These are phyloP conservation scores for Pythium phragmitis DNA, from an alignment of 352 stramenopile genomes.

Conservation along the genomic window DNA sequence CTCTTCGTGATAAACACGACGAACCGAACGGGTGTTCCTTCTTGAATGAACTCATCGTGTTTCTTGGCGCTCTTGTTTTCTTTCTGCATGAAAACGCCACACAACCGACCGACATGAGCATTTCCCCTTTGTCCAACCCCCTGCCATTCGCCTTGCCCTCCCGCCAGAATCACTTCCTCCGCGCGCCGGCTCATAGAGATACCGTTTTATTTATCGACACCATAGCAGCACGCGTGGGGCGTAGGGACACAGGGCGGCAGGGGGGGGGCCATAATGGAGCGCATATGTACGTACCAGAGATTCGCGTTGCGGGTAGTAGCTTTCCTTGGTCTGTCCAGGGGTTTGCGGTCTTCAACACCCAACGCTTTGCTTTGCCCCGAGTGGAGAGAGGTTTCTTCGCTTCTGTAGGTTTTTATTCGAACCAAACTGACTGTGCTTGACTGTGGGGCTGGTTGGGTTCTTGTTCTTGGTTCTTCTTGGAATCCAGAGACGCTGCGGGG, in stretches of 20 bases:
- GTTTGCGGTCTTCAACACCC: constrained; percentile 28
- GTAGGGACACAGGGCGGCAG: not conserved
- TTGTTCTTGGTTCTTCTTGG: constrained; percentile 23
- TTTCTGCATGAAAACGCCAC: not conserved
- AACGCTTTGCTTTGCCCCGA: constrained; percentile 7
- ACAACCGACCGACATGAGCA: not conserved
- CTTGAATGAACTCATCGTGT: constrained; percentile 88
- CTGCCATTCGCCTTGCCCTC: not conserved
- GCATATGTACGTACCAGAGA: constrained; percentile 7
- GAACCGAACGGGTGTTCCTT: constrained; percentile 89
- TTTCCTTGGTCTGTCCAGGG: constrained; percentile 21
- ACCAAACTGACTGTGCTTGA: constrained; percentile 24
- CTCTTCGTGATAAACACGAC: constrained; percentile 9
- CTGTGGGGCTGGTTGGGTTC: not conserved
- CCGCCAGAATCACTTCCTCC: not conserved
- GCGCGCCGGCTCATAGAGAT: not conserved
- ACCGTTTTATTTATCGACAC: not conserved
- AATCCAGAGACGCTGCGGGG: constrained; percentile 8
- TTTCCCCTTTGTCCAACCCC: not conserved
- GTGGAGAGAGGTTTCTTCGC: constrained; percentile 28
- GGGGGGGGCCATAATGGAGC: not conserved
- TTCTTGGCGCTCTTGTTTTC: constrained; percentile 12
- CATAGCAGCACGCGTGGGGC: not conserved
- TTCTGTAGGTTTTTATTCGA: constrained; percentile 29
- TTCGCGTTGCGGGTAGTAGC: constrained; percentile 11